phyloP scores from a whole-genome alignment of 495 filamentous ascomycete species.

The Massariosphaeria phaeospora region DNA sequence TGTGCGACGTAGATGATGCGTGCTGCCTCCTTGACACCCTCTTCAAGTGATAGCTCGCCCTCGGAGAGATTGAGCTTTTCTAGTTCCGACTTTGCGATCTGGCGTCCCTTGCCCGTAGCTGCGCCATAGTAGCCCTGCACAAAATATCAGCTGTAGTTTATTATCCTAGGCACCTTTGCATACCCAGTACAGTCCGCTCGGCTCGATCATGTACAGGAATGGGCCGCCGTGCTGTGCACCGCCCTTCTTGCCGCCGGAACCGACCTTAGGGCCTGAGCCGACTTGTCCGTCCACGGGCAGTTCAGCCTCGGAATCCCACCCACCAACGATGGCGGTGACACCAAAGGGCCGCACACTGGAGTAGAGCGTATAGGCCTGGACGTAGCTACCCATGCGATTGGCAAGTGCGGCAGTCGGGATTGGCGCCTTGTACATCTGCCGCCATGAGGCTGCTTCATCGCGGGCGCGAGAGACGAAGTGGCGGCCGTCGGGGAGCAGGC shows the following conservation, averaged over 20 bases:
- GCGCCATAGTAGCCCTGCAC: slow-evolving; percentile 88
- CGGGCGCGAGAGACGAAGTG: slow-evolving; percentile 92
- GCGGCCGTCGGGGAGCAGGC: slow-evolving; percentile 87
- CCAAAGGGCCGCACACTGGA: slow-evolving; percentile 93
- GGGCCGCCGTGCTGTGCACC: slow-evolving; percentile 79
- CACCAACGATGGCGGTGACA: slow-evolving; percentile 88
- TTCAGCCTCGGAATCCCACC: slow-evolving; percentile 83
- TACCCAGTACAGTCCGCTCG: slow-evolving; percentile 92
- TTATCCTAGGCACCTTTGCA: slow-evolving; percentile 5
- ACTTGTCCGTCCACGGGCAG: slow-evolving; percentile 80
- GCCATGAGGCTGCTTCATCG: slow-evolving; percentile 86
- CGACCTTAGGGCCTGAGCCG: slow-evolving; percentile 67
- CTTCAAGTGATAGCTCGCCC: slow-evolving; percentile 66
- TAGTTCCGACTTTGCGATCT: slow-evolving; percentile 93
- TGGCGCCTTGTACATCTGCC: slow-evolving; percentile 81
- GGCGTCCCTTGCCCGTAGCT: slow-evolving; percentile 91
- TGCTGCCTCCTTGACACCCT: slow-evolving; percentile 94
- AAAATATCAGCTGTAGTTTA: slow-evolving; percentile 20
- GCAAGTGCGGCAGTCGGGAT: slow-evolving; percentile 83
- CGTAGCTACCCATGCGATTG: slow-evolving; percentile 85
- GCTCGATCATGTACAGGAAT: slow-evolving; percentile 96
- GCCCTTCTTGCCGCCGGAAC: slow-evolving; percentile 72
- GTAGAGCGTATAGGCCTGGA: slow-evolving; percentile 96
- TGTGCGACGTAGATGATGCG: slow-evolving; percentile 94
- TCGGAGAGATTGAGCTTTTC: slow-evolving; percentile 91